A percentile compares a stretch with the other conserved stretches of the same genome.
These are phyloP conservation scores for Candida pseudoglaebosa DNA, from an alignment of 805 yeast genomes.

Conservation along the genomic window DNA sequence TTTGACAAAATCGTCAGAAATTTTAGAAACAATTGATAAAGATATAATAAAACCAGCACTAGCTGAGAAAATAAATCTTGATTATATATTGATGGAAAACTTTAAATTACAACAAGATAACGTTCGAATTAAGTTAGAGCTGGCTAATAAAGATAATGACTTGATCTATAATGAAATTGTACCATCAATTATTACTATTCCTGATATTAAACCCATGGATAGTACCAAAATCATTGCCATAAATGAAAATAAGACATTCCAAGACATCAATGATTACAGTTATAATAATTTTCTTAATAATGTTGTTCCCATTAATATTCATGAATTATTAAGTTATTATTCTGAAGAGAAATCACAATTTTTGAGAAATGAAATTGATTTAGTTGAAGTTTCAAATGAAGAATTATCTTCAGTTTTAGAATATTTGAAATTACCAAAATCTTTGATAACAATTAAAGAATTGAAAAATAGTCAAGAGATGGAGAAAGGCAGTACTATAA, in stretches of 20 bases:
- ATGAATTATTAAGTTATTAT: conserved; percentile 81
- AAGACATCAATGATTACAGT: conserved; percentile 34
- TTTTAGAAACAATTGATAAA: conserved; percentile 30
- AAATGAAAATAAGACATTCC: conserved; percentile 41
- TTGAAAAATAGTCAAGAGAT: conserved; percentile 17
- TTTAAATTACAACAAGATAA: conserved; percentile 41
- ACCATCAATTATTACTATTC: conserved; percentile 57
- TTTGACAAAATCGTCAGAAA: conserved; percentile 47
- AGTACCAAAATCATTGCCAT: conserved; percentile 62
- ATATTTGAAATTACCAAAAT: conserved; percentile 69
- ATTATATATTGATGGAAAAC: conserved; percentile 37
- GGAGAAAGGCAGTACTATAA: background rate
- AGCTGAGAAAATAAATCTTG: conserved; percentile 14
- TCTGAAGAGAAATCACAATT: conserved; percentile 85
- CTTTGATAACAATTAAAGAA: conserved; percentile 52
- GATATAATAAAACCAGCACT: conserved; percentile 19
- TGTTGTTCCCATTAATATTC: conserved; percentile 81
- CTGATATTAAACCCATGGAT: conserved; percentile 65
- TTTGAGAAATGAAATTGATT: conserved; percentile 69
- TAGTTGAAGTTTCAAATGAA: conserved; percentile 71
- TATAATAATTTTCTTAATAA: conserved; percentile 61
- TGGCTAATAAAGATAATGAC: conserved; percentile 78
- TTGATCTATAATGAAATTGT: conserved; percentile 77
- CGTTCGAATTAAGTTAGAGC: conserved; percentile 31
- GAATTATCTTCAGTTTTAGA: conserved; percentile 78